phyloP scores from a whole-genome alignment of 495 filamentous ascomycete genomes.

The Chaetomidium leptoderma region DNA sequence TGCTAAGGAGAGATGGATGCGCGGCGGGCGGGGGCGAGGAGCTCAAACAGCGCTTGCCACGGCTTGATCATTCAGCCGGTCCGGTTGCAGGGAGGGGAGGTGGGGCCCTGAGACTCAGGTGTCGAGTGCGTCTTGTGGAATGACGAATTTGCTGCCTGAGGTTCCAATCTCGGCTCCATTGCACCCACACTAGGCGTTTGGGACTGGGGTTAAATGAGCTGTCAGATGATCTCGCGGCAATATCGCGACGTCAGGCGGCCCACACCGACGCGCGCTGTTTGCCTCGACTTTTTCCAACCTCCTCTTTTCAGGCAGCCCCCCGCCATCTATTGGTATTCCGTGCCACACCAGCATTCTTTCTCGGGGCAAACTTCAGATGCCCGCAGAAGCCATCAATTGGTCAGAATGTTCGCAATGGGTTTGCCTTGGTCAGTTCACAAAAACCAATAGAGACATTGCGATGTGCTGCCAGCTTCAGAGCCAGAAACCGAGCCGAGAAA shows the following conservation, averaged over 20 bases:
- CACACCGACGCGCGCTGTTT: slow-evolving; percentile 28
- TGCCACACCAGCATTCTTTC: background rate
- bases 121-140: background rate
- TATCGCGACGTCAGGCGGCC: slow-evolving; percentile 27
- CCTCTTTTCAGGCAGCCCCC: background rate
- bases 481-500: background rate
- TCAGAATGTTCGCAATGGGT: background rate
- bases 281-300: slow-evolving; percentile 14
- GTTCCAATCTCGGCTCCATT: background rate
- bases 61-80: slow-evolving; percentile 27
- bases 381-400: background rate
- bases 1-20: slow-evolving; percentile 33
- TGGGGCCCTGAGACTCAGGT: slow-evolving; percentile 1
- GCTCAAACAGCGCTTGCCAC: slow-evolving; percentile 24
- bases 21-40: slow-evolving; percentile 14
- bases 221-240: slow-evolving; percentile 34
- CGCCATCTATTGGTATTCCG: background rate
- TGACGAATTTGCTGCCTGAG: slow-evolving; percentile 16
- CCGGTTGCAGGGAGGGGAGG: background rate
- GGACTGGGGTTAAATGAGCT: slow-evolving; percentile 12
- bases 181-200: background rate
- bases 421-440: background rate
- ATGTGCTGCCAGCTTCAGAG: background rate
- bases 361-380: background rate
- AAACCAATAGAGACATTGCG: background rate